Evolutionary conservation across 257 asterid species (phyloP), one percentile per base, ranked within the genome.

Genomic region (Primulina tabacum): DNA sequence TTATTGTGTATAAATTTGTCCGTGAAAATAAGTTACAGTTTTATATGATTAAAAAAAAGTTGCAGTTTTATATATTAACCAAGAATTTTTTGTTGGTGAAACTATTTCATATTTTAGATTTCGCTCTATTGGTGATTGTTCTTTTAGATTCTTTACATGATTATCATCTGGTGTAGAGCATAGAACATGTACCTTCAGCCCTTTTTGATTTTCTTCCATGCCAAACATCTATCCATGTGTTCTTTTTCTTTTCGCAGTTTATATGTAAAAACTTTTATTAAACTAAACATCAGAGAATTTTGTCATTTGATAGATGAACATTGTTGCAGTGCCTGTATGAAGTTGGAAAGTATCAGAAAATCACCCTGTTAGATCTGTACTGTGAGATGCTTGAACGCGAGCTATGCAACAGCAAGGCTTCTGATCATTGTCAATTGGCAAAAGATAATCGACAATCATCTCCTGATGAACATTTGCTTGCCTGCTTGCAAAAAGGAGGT

Each of bases 311-410:
- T 60, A 60, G 58, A 55, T 58, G 26, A 52, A 59, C 60, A 71
- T 63, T 80, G 33, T 80, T 79, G 86, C 92, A 92, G 98, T 89
- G 96, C 77, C 76, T 93, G 72, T 72, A 82, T 72, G 97, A 90
- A 87, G 95, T 86, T 76, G 92, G 88, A 78, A 90, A 79, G 80
- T 78, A 71, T 72, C 79, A 75, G 68, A 85, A 84, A 77, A 76
- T 83, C 69, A 73, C 88, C 62, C 80, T 93, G 74, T 75, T 90
- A 66, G 96, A 93, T 79, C 43, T 91, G 68, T 89, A 81, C 82
- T 85, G 92, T 69, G 95, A 89, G 84, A 76, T 80, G 76, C 83
- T 90, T 18, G 88, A 85, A 79, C 86, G 87, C 68, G 81, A 74
- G 79, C 72, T 47, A 61, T 59, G 14, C 78, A 79, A 73, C 77